Conservation (phyloP, 164 flowering plant genomes). For the Macadamia tetraphylla region DNA sequence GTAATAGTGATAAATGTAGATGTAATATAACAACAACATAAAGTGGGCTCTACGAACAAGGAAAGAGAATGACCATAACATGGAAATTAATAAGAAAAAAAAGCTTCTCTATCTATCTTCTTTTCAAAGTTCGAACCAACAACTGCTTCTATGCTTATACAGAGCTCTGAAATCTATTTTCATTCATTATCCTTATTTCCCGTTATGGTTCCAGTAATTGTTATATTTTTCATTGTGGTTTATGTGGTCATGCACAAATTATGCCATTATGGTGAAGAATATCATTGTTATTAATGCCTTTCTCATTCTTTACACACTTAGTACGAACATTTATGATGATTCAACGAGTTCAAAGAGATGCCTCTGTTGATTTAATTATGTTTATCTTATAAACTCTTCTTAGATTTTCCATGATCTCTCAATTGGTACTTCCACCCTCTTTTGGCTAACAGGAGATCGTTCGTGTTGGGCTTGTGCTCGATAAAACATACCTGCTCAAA, state of each 20-base stretch:
- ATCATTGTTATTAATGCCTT: background rate
- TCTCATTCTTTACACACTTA: background rate
- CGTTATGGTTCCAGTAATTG: background rate
- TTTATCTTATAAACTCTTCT: background rate
- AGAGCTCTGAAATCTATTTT: background rate
- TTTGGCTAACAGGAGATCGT: conserved; percentile 28
- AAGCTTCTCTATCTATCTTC: too few species aligned
- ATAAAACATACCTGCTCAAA: conserved; percentile 29
- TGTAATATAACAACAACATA: too few species aligned
- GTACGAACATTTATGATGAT: background rate
- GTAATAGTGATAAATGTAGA: too few species aligned
- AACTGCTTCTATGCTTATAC: background rate
- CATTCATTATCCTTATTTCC: background rate
- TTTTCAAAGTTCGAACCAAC: too few species aligned
- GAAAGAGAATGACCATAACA: too few species aligned
- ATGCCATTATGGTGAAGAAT: background rate
- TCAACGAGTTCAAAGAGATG: background rate
- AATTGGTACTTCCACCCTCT: conserved; percentile 5
- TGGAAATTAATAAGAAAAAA: too few species aligned
- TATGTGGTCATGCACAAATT: too few species aligned
- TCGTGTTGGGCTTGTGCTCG: conserved; percentile 16
- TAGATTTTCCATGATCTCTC: background rate
- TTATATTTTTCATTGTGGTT: too few species aligned
- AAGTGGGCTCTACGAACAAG: too few species aligned
- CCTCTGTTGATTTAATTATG: background rate